Evolutionary conservation across 768 basidiomycete species (phyloP).

Genomic region (Gloeostereum incarnatum): DNA sequence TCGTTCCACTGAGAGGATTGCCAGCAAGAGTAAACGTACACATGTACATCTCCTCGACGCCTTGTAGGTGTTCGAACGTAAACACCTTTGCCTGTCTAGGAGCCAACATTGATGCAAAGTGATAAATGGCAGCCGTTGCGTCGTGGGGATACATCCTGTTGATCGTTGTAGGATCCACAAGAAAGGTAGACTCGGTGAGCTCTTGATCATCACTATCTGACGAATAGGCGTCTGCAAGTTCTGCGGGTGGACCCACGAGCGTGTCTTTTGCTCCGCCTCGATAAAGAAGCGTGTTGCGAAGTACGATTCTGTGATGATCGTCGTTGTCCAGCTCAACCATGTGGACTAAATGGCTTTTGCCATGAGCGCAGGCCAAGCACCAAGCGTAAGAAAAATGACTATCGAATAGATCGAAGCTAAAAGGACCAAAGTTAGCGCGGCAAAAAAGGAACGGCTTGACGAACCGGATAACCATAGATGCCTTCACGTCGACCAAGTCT

Average conservation of each 20-base stretch:
- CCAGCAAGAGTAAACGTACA: constrained; percentile 43
- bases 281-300: constrained; percentile 23
- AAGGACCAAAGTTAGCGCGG: constrained; percentile 4
- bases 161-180: constrained; percentile 57
- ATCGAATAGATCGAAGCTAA: constrained; percentile 53
- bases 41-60: constrained; percentile 21
- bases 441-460: constrained; percentile 11
- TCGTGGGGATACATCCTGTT: constrained; percentile 50
- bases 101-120: constrained; percentile 25
- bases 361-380: constrained; percentile 36
- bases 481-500: constrained; percentile 50
- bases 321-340: constrained; percentile 55
- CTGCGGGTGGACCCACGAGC: not conserved
- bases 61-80: constrained; percentile 25
- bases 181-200: constrained; percentile 20
- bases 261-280: not conserved
- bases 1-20: constrained; percentile 27
- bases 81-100: constrained; percentile 20
- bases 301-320: constrained; percentile 42
- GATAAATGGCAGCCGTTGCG: constrained; percentile 47
- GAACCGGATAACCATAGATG: constrained; percentile 54
- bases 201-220: constrained; percentile 44
- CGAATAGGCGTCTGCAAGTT: constrained; percentile 19
- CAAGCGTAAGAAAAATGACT: constrained; percentile 54
- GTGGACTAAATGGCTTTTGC: constrained; percentile 47